Evolutionary conservation across 2,329 filamentous ascomycete genomes (phyloP), one percentile per base, ranked within the genome.

Genomic region (Colletotrichum phormii): DNA sequence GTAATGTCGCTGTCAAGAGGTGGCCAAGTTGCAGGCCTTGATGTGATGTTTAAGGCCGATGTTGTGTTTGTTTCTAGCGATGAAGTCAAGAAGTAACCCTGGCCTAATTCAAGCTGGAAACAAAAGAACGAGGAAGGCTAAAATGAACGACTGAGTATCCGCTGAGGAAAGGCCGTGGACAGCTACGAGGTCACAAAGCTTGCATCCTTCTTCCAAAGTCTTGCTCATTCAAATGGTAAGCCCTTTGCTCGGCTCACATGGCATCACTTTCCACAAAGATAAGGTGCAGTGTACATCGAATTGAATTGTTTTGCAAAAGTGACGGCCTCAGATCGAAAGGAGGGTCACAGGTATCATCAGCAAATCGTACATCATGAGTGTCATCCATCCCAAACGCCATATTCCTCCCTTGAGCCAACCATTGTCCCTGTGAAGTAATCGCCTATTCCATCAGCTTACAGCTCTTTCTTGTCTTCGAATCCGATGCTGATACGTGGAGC

Each of bases 401-500:
- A 4, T 31, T 22, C 61, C 4, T 18, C 18, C 33, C 22, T n/a
- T 31, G 8, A 6, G 37, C 37, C 35, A 42, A 18, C 15, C 37
- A 15, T 42, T 42, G 37, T 42, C 37, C 6, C 37, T 13, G 6
- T 18, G 35, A 55, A 18, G 9, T 22, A 4, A 24, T 15, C 18
- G 5, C 11, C 1, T 1, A 9, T 15, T 13, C 33, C 15, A 26
- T 11, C 24, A 7, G 33, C 24, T 24, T 64, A 64, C 51, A 37
- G 62, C 33, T 46, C 24, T 33, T 64, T 64, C 33, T 64, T 64
- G 33, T 24, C 24, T 15, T 24, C n/a, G 24, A 31, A 37, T 22
- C 33, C 51, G 15, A 55, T 57, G 24, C 33, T 42, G 62, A 64
- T 57, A 12, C 51, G 62, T 2, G 62, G 62, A 15, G 62, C 62